These are phyloP conservation scores for Elongisporangium anandrum DNA, from an alignment of 352 stramenopile genomes.

Conservation along the genomic window DNA sequence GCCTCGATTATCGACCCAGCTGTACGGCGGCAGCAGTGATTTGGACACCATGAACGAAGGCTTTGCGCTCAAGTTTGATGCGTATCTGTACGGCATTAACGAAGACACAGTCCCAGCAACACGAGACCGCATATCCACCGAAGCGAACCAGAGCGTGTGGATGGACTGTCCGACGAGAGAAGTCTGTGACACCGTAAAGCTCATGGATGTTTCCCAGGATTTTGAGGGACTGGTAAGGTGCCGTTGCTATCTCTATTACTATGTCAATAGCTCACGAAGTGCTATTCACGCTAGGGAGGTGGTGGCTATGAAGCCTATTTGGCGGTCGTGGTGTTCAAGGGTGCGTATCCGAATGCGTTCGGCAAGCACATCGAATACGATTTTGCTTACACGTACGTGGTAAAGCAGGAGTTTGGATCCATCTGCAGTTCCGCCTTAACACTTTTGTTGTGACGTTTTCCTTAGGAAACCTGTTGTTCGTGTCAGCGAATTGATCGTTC, in stretches of 20 bases:
- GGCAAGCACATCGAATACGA: constrained; percentile 63
- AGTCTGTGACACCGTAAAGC: constrained; percentile 38
- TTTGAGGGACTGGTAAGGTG: constrained; percentile 38
- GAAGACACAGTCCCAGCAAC: constrained; percentile 25
- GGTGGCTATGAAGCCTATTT: constrained; percentile 63
- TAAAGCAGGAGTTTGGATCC: background rate
- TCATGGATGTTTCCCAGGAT: constrained; percentile 75
- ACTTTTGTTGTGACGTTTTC: constrained; percentile 1
- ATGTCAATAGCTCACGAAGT: too few relatives aligned
- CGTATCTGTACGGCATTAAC: constrained; percentile 61
- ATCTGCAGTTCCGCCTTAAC: too few relatives aligned
- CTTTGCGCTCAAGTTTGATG: constrained; percentile 67
- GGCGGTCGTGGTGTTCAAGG: constrained; percentile 53
- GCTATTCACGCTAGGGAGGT: too few relatives aligned
- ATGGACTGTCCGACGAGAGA: constrained; percentile 41
- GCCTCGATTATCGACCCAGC: background rate
- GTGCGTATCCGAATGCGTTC: constrained; percentile 74
- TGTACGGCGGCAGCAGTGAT: background rate
- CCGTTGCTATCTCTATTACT: background rate
- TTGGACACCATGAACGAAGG: constrained; percentile 31
- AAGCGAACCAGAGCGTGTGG: constrained; percentile 78
- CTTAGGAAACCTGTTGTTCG: constrained; percentile 62
- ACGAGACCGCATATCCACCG: constrained; percentile 47
- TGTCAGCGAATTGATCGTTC: constrained; percentile 66
- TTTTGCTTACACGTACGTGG: constrained; percentile 74